Evolutionary conservation across 2,329 filamentous ascomycete species (phyloP).

Genomic region (Fusarium sp.): DNA sequence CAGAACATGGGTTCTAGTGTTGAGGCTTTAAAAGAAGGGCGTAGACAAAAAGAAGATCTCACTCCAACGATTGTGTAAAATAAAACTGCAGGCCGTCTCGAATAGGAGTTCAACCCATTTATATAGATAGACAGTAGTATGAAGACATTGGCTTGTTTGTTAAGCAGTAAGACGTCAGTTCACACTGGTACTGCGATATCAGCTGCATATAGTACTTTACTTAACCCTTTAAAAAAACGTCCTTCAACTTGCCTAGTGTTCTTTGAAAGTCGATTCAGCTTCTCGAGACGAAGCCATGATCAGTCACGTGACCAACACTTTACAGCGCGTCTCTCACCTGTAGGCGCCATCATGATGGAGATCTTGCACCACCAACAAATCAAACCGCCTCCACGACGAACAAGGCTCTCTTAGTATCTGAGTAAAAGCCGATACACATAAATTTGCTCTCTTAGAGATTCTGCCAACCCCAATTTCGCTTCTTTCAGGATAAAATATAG

Average conservation of each 20-base stretch:
- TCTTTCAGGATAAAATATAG: neutral
- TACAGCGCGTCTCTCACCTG: conserved; percentile 5
- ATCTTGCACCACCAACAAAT: conserved; percentile 29
- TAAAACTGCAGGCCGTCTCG: too few species aligned
- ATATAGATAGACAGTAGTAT: too few species aligned
- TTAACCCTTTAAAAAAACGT: too few species aligned
- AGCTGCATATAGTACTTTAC: too few species aligned
- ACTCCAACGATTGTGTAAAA: too few species aligned
- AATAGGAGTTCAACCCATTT: too few species aligned
- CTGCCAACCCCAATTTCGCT: neutral
- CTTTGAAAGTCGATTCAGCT: too few species aligned
- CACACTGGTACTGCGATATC: too few species aligned
- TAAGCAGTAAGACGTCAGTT: too few species aligned
- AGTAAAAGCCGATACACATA: neutral
- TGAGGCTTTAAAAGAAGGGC: neutral
- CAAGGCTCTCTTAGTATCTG: conserved; percentile 4
- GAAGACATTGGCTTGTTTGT: too few species aligned
- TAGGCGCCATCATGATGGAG: conserved; percentile 36
- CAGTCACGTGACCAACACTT: conserved; percentile 24
- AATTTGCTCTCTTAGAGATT: rapidly evolving
- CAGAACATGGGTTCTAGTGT: neutral
- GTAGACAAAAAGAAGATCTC: neutral
- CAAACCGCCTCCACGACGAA: conserved; percentile 15
- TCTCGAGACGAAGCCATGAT: conserved; percentile 2
- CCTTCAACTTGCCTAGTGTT: too few species aligned